Evolutionary conservation across 2,329 filamentous ascomycete genomes (phyloP), one percentile per base, ranked within the genome.

Genomic region (Hypoxylon sp.): DNA sequence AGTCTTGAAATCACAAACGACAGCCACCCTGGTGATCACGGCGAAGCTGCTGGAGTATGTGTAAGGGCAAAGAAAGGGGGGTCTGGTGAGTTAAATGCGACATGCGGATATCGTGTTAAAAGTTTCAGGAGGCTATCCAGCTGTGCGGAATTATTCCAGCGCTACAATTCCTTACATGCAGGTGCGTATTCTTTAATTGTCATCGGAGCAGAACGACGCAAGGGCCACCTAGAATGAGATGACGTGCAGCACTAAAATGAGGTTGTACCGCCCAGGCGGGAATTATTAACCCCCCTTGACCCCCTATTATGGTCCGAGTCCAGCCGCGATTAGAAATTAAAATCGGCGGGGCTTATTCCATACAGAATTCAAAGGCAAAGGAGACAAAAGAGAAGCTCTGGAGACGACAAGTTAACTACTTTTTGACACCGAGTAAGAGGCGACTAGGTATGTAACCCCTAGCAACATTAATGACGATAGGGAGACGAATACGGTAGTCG

Each of bases 21-120:
- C 19, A 50, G n/a, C 29, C 58, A 62, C 47, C 54, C 65, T 43
- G 47, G 58, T 67, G 65, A 68, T 67, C 57, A 58, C 41, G 25
- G 12, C 54, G 32, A 56, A 53, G 59, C 45, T 58, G 58, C 16
- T 47, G 57, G 41, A 61, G 39, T 52, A 60, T 45, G 53, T 47
- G 45, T 48, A 32, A 34, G 45, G 48, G 32, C 21, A 43, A 16
- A 39, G 47, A 41, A 67, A 54, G 43, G 64, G 61, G 60, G 68
- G 65, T 68, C 60, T 63, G 63, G 54, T 68, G 68, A 68, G 65
- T 63, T 65, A 45, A 54, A 55, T 61, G 63, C 62, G 23, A 64
- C 51, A 59, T 43, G 54, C 43, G 25, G 29, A 23, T 32, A 55
- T 46, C 16, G 12, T 30, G 23, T 55, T 19, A 41, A 41, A 11